Percentiles rank a stretch among this genome's conserved stretches.
These are phyloP conservation scores for Ramaria sp. DNA, from an alignment of 768 basidiomycete species.

Conservation along the genomic window DNA sequence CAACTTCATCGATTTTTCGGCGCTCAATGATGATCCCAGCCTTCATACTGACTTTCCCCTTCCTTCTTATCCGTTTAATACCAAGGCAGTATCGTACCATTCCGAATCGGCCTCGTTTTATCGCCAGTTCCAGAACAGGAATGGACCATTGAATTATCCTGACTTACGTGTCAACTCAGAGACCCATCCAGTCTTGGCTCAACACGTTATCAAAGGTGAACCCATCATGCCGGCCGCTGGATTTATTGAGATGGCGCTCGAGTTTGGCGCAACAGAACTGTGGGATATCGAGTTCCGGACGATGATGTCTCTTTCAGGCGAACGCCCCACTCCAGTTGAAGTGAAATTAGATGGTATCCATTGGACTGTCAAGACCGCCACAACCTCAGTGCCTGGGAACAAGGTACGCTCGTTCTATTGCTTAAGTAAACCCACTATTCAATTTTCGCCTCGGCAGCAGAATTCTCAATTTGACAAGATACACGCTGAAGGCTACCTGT, in stretches of 20 bases:
- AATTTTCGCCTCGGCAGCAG: not conserved
- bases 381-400: conserved; percentile 4
- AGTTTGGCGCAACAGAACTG: conserved; percentile 22
- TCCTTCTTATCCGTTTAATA: conserved; percentile 24
- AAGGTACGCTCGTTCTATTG: not conserved
- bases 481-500: conserved; percentile 4
- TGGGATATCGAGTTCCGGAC: conserved; percentile 19
- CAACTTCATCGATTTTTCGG: conserved; percentile 23
- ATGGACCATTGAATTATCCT: conserved; percentile 27
- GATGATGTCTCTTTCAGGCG: conserved; percentile 17
- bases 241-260: conserved; percentile 15
- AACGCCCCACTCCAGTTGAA: conserved; percentile 13
- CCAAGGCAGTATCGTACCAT: conserved; percentile 17
- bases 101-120: conserved; percentile 9
- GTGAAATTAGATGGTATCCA: conserved; percentile 11
- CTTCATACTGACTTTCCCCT: not conserved
- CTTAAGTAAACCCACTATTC: not conserved
- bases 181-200: conserved; percentile 8
- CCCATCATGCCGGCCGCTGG: conserved; percentile 12
- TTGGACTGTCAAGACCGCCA: conserved; percentile 20
- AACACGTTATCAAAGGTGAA: conserved; percentile 10
- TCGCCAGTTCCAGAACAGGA: conserved; percentile 17
- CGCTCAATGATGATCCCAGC: conserved; percentile 17
- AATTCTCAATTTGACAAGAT: not conserved
- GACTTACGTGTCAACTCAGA: conserved; percentile 25